phyloP scores from a whole-genome alignment of 257 asterid species.

The Salvia splendens region DNA sequence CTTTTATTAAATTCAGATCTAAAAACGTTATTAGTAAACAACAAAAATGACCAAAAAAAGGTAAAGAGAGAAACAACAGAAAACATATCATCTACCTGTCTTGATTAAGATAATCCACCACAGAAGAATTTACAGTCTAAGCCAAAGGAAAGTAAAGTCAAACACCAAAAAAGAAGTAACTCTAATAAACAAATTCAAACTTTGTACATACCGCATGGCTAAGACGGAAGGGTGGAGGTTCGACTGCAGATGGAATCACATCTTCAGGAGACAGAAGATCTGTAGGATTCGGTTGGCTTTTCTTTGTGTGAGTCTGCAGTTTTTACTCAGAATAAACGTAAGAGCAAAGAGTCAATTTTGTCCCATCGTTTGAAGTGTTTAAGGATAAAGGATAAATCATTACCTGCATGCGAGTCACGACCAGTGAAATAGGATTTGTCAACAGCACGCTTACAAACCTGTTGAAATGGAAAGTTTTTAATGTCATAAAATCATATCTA shows the following conservation, averaged over 20 bases:
- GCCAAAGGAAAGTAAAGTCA: neutral
- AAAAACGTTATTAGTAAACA: neutral
- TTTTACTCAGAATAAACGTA: conserved; percentile 30
- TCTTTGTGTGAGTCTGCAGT: conserved; percentile 84
- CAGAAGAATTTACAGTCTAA: conserved; percentile 8
- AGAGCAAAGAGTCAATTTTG: neutral
- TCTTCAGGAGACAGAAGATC: too few species aligned
- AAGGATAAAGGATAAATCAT: conserved; percentile 13
- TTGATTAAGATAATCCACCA: neutral
- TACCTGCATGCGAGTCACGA: conserved; percentile 99
- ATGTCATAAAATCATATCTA: conserved; percentile 25
- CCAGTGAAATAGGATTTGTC: conserved; percentile 97
- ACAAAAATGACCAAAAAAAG: neutral
- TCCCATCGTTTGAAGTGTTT: too few species aligned
- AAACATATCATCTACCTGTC: neutral
- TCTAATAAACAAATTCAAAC: too few species aligned
- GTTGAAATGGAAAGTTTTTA: conserved; percentile 29
- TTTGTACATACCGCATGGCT: too few species aligned
- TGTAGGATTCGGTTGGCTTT: conserved; percentile 42
- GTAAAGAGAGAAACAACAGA: neutral
- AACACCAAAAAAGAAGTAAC: neutral
- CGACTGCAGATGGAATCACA: conserved; percentile 43
- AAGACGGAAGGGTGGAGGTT: too few species aligned
- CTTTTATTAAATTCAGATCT: neutral
- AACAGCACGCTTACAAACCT: conserved; percentile 95